Evolutionary conservation across 1,139 yeast genomes (phyloP), one percentile per base, ranked within the genome.

Genomic region (Hyphopichia khmerensis): DNA sequence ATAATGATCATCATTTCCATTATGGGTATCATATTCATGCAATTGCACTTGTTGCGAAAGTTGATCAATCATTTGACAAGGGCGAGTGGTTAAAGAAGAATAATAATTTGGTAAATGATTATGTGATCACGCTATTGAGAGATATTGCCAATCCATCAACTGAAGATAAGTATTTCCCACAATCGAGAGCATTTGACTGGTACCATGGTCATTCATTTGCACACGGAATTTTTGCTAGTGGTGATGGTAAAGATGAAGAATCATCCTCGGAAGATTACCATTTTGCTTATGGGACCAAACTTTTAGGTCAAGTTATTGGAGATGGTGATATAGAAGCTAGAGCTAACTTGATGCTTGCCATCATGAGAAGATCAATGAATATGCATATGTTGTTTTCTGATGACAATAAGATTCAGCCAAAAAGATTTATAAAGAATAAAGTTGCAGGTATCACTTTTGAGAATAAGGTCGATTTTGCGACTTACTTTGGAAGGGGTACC

Each of bases 1-100:
- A 85, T 57, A 86, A 86, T 53, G 95, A 86, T 53, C 95, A 86
- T 53, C 93, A 86, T 61, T 86, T 86, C 69, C 93, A 86, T 62
- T 86, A 84, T 55, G 88, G 89, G 1, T 86, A 86, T 52, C 89
- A 83, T 54, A 75, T 86, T 34, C 85, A 84, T 56, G 87, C 93
- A 0, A 81, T 85, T 40, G 87, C 91, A 0, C 62, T 86, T 15
- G 64, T 82, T 10, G 83, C 80, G 1, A 61, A 74, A 42, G 79
- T 82, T 21, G 93, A 85, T 52, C 48, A 51, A 11, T 40, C 51
- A 13, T 53, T 52, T 35, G 48, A 39, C 4, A 34, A 39, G 13
- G 57, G 58, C 1, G 45, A 52, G 6, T 68, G 75, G 72, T 54
- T 70, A 16, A 45, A 49, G 27, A 53, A 46, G 2, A 65, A 70